Percentiles rank a stretch among this genome's conserved stretches.
Evolutionary conservation across 2,329 filamentous ascomycete genomes (phyloP).

Genomic region (Ophiocordyceps camponoti-leonardi): DNA sequence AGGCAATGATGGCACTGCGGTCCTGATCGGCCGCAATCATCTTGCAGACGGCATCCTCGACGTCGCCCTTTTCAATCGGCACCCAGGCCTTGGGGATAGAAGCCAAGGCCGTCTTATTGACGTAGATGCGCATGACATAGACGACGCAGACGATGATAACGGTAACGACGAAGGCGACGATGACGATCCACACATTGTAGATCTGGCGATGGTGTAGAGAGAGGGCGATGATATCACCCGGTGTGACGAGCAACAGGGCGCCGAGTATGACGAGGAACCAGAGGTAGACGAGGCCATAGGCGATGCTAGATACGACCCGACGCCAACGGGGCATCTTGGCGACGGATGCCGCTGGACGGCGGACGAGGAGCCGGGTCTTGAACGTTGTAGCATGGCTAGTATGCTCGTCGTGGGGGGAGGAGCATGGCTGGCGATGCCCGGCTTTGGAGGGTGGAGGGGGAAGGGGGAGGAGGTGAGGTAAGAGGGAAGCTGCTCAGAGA

Average conservation of each 20-base stretch:
- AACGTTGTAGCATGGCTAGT: constrained; percentile 11
- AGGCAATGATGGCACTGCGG: constrained; percentile 66
- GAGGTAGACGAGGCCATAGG: constrained; percentile 66
- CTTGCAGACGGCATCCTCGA: constrained; percentile 55
- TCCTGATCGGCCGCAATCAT: constrained; percentile 59
- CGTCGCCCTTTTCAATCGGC: constrained; percentile 70
- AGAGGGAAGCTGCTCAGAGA: not conserved
- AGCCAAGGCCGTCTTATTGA: constrained; percentile 61
- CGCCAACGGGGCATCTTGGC: constrained; percentile 5
- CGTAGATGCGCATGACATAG: constrained; percentile 72
- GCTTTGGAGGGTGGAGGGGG: not conserved
- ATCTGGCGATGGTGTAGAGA: constrained; percentile 47
- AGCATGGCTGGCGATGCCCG: constrained; percentile 4
- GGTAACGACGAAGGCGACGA: constrained; percentile 58
- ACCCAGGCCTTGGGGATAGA: constrained; percentile 78
- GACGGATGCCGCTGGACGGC: constrained; percentile 1
- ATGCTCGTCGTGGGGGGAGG: not conserved
- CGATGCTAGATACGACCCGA: constrained; percentile 52
- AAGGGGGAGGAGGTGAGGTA: not conserved
- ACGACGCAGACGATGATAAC: constrained; percentile 54
- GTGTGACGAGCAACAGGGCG: constrained; percentile 60
- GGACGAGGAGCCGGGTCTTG: constrained; percentile 1
- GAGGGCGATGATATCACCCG: constrained; percentile 66
- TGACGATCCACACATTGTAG: constrained; percentile 72
- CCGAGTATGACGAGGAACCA: constrained; percentile 58